Base-by-base conservation (phyloP, 371 early-diverging fungal genomes). In the Mucor piriformis region DNA sequence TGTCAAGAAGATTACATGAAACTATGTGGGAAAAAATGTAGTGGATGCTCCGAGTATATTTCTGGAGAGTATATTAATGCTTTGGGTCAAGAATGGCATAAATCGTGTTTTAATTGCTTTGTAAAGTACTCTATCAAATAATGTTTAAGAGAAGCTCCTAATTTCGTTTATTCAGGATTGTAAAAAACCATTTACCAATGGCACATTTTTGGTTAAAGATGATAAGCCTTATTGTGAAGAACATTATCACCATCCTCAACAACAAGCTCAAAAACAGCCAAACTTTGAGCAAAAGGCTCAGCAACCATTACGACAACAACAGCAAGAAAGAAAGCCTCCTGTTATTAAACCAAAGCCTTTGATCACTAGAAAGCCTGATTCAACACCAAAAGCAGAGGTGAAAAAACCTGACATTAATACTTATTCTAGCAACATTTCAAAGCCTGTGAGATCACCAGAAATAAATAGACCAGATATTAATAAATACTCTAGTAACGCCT, bases 31-130 rank as follows among this genome's bases (percentile, higher is more conserved):
- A 67, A 59, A 15, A 67, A 55, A 27, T 67, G 68, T 43, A 50
- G 43, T 43, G 57, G 60, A n/a, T 67, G 68, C 43, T 40, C 50
- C 25, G 40, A 59, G 42, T 79, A 77, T 21, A 76, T 89, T 24
- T 67, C 73, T 6, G 87, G 81, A 2, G 86, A 87, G 52, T 81
- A 80, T 61, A 63, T 88, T 20, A 77, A 67, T 54, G 91, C 91
- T 1, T 57, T 89, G 29, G 82, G 73, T 27, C 76, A 77, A 29
- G 74, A 72, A 27, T 92, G 88, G 86, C 92, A 92, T 59, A 74
- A 80, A 40, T 63, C 77, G 13, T 92, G 92, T 63, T 91, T 92
- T 63, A 75, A 68, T 13, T 92, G 92, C 64, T 66, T 76, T 27
- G 67, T 61, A 66, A 56, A 57, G n/a, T n/a, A n/a, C n/a, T n/a